Evolutionary conservation across 345 rosid genomes (phyloP).

Genomic region (Dipteronia dyeriana): DNA sequence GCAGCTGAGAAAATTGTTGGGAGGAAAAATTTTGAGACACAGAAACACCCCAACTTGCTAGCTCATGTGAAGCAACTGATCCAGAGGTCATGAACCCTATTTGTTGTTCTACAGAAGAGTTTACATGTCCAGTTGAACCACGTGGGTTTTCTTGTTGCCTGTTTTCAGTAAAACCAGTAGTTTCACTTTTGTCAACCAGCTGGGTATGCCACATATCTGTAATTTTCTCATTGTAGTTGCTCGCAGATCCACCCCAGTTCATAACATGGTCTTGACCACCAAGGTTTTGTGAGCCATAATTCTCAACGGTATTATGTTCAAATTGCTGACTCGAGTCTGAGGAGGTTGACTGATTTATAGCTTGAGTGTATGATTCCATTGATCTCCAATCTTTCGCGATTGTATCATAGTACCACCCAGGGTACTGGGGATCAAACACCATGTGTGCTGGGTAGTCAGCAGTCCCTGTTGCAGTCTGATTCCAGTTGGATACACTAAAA

Average conservation of each 20-base stretch:
- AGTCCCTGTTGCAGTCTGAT: slow-evolving; percentile 25
- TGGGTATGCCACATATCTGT: slow-evolving; percentile 5
- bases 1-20: slow-evolving; percentile 21
- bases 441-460: slow-evolving; percentile 41
- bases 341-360: slow-evolving; percentile 13
- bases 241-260: slow-evolving; percentile 12
- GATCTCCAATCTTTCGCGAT: slow-evolving; percentile 36
- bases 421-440: slow-evolving; percentile 44
- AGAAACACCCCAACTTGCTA: slow-evolving; percentile 14
- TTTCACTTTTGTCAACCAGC: slow-evolving; percentile 10
- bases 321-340: slow-evolving; percentile 23
- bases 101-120: slow-evolving; percentile 14
- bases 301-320: slow-evolving; percentile 22
- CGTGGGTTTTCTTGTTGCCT: slow-evolving; percentile 22
- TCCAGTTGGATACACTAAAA: slow-evolving; percentile 34
- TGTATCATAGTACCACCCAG: slow-evolving; percentile 49
- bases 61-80: slow-evolving; percentile 27
- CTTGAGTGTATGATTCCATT: slow-evolving; percentile 30
- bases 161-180: slow-evolving; percentile 17
- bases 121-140: slow-evolving; percentile 4
- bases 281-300: slow-evolving; percentile 7
- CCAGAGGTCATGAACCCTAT: slow-evolving; percentile 31
- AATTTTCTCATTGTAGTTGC: not conserved
- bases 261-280: not conserved
- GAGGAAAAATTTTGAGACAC: slow-evolving; percentile 4